Base-by-base conservation (phyloP, 306 rosid species). In the Cicer cuneatum region DNA sequence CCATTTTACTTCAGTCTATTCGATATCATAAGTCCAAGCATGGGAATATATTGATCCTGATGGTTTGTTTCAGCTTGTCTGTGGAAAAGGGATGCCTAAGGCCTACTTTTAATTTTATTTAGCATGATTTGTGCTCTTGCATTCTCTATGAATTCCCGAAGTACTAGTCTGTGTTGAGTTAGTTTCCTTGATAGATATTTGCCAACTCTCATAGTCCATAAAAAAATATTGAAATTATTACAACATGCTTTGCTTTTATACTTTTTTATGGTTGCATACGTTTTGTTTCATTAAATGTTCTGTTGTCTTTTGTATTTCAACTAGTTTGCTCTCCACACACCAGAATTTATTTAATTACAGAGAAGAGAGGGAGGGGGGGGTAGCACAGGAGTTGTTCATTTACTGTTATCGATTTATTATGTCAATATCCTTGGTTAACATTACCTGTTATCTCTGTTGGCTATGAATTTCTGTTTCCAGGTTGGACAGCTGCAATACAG, bases 401-500 rank as follows among this genome's bases (percentile, higher is more conserved):
- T 75, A 42, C 69, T 70, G 43, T 49, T 63, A 48, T 13, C 16
- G 47, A 37, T 42, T n/a, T 69, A 43, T 62, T 75, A n/a, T 69
- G 73, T 69, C 42, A 41, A 64, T 71, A 61, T 49, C 52, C 47
- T 10, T 77, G 76, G 42, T 58, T 69, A 65, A 69, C 66, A 58
- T 37, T 74, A 18, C 48, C 16, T 63, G 59, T 37, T 48, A 57
- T 70, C 68, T 45, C 68, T 43, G 33, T 46, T 78, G 66, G 35
- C 71, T 72, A 46, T 85, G 11, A 62, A 60, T 66, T 63, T 83
- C 33, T 67, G 57, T 48, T 60, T 62, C 40, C 87, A 90, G 96
- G 96, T 67, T 90, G 96, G 93, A 63, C 90, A 52, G 87, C 87
- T 56, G 86, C 90, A 62, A 56, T 90, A 49, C 87, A 68, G 49